Evolutionary conservation across 257 asterid genomes (phyloP), one percentile per base, ranked within the genome.

Genomic region (Przewalskia tangutica): DNA sequence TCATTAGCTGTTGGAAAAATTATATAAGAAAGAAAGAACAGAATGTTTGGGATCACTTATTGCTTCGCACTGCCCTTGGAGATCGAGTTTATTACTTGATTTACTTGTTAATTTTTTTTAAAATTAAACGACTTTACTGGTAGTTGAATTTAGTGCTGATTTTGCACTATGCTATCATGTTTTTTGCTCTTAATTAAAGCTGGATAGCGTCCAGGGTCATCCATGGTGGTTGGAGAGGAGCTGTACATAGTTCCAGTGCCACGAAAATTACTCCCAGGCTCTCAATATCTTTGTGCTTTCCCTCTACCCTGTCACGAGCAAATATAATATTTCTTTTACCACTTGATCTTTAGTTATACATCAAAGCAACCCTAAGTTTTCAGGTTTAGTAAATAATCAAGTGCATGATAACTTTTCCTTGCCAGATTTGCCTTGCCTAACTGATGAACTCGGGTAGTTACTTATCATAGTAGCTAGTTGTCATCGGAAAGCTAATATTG

Each of bases 351-450:
- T 86, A 94, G 97, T 96, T 94, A 87, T 90, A 95, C 84, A 89
- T 94, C 91, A 95, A 89, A 84, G 94, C 93, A 18, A 92, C 94
- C 11, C 85, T 96, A 81, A 93, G 95, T 90, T 94, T 87, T 86
- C 98, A 32, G 94, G 94, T 75, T 80, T 89, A 81, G 85, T 90
- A 62, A 95, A 84, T 87, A 91, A 91, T 9, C 92, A 89, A 83
- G 86, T 90, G 64, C 97, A 91, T 54, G 97, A 94, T 88, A 94
- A 91, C 86, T 88, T 95, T 84, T 96, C 93, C 91, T 91, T 97
- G 95, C 98, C 97, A 17, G 97, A 94, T 86, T 87, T 93, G 80
- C 92, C 97, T 82, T 95, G 91, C 79, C 85, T 91, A 68, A 94
- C 94, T 13, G 98, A 93, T 84, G 98, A 94, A 84, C 91, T 88